These are phyloP conservation scores for Suillus occidentalis DNA, from an alignment of 768 basidiomycete genomes.

Conservation along the genomic window DNA sequence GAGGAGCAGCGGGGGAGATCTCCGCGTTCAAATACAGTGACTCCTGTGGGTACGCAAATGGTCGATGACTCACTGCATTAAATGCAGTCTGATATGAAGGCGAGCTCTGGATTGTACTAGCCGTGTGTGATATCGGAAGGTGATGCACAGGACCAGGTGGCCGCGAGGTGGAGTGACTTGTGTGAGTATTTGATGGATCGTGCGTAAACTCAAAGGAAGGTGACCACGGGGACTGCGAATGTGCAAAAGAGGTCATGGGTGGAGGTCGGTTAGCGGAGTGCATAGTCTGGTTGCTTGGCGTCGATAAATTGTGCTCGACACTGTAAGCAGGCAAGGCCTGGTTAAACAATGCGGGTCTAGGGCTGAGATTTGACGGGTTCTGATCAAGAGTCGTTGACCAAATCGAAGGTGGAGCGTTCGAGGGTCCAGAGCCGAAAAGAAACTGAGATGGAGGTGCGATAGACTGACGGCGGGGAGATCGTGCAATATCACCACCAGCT, in stretches of 20 bases:
- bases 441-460: slow-evolving; percentile 40
- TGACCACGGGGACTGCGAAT: slow-evolving; percentile 20
- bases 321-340: not conserved
- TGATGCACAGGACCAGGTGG: slow-evolving; percentile 15
- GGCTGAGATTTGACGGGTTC: slow-evolving; percentile 18
- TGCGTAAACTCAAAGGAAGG: slow-evolving; percentile 28
- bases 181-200: slow-evolving; percentile 7
- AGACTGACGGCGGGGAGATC: slow-evolving; percentile 15
- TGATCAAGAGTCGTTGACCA: slow-evolving; percentile 66
- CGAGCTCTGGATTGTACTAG: slow-evolving; percentile 15
- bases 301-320: slow-evolving; percentile 7
- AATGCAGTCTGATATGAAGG: slow-evolving; percentile 13
- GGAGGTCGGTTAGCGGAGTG: slow-evolving; percentile 14
- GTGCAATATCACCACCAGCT: slow-evolving; percentile 17
- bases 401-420: slow-evolving; percentile 54
- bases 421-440: slow-evolving; percentile 51
- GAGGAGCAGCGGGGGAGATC: not conserved
- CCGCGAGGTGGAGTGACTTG: not conserved
- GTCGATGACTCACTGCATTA: not conserved
- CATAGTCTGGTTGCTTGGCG: slow-evolving; percentile 18
- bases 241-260: not conserved
- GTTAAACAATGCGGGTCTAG: slow-evolving; percentile 1
- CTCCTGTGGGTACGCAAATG: slow-evolving; percentile 3
- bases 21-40: slow-evolving; percentile 6
- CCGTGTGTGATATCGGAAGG: slow-evolving; percentile 17